Evolutionary conservation across 2,329 filamentous ascomycete genomes (phyloP), one percentile per base, ranked within the genome.

Genomic region (Hymenoscyphus repandus): DNA sequence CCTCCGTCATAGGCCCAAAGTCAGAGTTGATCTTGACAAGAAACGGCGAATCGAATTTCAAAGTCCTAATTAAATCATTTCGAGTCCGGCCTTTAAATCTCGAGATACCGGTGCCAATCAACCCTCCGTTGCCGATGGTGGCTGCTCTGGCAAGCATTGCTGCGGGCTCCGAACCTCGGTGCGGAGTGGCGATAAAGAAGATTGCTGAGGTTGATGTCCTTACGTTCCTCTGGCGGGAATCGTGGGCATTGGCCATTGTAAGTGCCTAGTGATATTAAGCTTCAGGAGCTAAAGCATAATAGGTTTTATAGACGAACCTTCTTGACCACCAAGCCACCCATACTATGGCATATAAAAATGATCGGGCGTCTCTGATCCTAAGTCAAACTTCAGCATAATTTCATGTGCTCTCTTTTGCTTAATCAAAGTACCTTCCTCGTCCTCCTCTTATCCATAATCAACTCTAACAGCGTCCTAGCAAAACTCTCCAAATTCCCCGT

Each of bases 121-220:
- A 22, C 3, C 40, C 27, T 7, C 41, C 6, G 15, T 37, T 53
- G 12, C 15, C n/a, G 1, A 50, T 30, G 1, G 20, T 41, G 2
- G 47, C 50, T 32, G 47, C 41, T 10, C 12, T 18, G 3, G 18
- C 41, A 1, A 44, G 20, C 30, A 49, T 31, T 15, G 36, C 43
- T 9, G 57, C 47, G 20, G 41, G 22, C 27, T 67, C 57, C 2
- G 65, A 64, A 0, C 66, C 67, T 17, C 64, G 55, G 34, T 72
- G 70, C 15, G 69, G 70, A 1, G 68, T 70, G 0, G 62, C 70
- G 0, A 72, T 53, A 38, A 72, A 72, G 31, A 71, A 57, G 0
- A 71, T 64, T 2, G 63, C 53, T 6, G 47, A 49, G 4, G 70
- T 56, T 5, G 64, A 58, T 0, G 56, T 33, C 6, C 54, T 53